phyloP scores from a whole-genome alignment of 1,139 yeast species.

The Barnettozyma hawaiiensis region DNA sequence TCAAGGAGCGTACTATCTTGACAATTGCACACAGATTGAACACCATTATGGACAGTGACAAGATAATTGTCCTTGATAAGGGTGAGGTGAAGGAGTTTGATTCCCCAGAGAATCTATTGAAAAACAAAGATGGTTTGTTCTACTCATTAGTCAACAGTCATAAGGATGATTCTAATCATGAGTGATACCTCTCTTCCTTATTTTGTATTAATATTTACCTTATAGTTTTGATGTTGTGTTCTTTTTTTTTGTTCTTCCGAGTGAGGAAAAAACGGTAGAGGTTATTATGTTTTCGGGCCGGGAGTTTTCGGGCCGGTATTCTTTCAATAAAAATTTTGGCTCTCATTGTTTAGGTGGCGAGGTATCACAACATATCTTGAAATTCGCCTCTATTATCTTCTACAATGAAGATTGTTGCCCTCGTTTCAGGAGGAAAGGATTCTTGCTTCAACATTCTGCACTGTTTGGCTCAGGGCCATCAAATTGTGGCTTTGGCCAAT shows the following conservation, averaged over 20 bases:
- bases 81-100: conserved; percentile 89
- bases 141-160: conserved; percentile 45
- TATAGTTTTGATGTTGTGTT: too few relatives aligned
- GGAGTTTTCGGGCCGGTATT: too few relatives aligned
- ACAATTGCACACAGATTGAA: conserved; percentile 95
- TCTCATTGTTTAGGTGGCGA: too few relatives aligned
- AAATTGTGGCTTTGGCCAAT: conserved; percentile 78
- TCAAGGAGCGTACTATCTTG: conserved; percentile 62
- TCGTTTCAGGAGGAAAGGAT: conserved; percentile 94
- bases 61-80: conserved; percentile 77
- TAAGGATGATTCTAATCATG: not conserved
- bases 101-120: conserved; percentile 62
- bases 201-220: not conserved
- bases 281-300: too few relatives aligned
- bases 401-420: conserved; percentile 81
- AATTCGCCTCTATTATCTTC: not conserved
- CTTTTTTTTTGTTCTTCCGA: too few relatives aligned
- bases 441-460: conserved; percentile 86
- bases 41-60: conserved; percentile 88
- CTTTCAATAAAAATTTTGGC: too few relatives aligned
- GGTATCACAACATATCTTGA: not conserved
- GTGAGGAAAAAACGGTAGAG: too few relatives aligned
- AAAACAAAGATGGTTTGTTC: conserved; percentile 64
- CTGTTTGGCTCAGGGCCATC: conserved; percentile 78
- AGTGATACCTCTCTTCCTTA: not conserved